A percentile compares a stretch with the other conserved stretches of the same genome.
Conservation (phyloP, 192 early-diverging fungal genomes). For the Globomyces pollinis-pini region DNA sequence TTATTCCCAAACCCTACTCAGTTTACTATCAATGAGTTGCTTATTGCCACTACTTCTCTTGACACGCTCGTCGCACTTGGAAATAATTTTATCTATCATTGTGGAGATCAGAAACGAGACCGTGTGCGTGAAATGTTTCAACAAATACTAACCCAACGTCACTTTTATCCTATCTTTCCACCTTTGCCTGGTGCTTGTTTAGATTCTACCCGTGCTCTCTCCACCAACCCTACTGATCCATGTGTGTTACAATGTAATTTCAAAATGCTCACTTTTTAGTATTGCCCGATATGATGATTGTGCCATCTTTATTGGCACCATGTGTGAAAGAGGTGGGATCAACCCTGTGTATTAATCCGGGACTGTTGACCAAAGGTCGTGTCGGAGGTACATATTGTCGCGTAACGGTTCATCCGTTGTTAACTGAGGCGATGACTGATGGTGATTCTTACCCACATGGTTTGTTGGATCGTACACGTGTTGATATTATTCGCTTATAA, state of each 20-base stretch:
- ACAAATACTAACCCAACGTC: constrained; percentile 74
- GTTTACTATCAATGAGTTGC: constrained; percentile 75
- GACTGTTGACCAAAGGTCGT: constrained; percentile 58
- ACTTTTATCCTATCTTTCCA: constrained; percentile 82
- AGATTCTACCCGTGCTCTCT: constrained; percentile 21
- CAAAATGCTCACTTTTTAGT: too few relatives aligned
- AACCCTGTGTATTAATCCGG: constrained; percentile 79
- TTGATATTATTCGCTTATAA: background rate
- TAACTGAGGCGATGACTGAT: background rate
- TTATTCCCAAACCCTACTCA: constrained; percentile 75
- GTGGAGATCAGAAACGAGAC: constrained; percentile 31
- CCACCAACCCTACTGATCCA: constrained; percentile 25
- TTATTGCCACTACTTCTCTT: constrained; percentile 65
- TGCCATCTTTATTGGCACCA: constrained; percentile 63
- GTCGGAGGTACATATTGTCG: constrained; percentile 77
- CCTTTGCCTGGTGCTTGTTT: constrained; percentile 32
- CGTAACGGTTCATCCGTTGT: constrained; percentile 61
- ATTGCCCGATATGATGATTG: constrained; percentile 78
- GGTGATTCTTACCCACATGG: background rate
- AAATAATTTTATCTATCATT: constrained; percentile 46
- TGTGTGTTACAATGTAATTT: constrained; percentile 33
- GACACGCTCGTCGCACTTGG: constrained; percentile 69
- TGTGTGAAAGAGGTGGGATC: constrained; percentile 69
- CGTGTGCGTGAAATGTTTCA: constrained; percentile 61
- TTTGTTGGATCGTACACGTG: background rate